phyloP scores from a whole-genome alignment of 2,329 filamentous ascomycete species.

The Berkeleyomyces basicola region DNA sequence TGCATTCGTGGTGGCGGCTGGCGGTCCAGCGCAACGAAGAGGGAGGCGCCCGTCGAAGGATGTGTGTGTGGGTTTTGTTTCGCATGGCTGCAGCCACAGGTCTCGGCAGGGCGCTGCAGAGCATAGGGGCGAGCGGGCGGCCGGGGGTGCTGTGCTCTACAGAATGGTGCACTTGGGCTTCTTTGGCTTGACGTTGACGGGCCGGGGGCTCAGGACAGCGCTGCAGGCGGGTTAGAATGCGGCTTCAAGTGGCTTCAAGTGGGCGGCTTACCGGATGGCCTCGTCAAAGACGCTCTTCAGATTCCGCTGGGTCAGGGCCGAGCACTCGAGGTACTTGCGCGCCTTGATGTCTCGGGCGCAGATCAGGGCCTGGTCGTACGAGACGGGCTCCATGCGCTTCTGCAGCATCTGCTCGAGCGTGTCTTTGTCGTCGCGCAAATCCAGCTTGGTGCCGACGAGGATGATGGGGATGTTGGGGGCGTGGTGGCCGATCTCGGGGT shows the following conservation, averaged over 20 bases:
- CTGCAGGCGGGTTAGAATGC: constrained; percentile 28
- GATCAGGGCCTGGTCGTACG: constrained; percentile 77
- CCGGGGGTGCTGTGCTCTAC: constrained; percentile 24
- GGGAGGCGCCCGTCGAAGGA: background rate
- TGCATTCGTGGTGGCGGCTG: background rate
- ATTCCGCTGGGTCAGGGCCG: constrained; percentile 88
- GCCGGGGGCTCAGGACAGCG: constrained; percentile 54
- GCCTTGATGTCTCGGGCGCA: constrained; percentile 90
- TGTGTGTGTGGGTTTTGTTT: background rate
- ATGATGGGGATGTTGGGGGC: constrained; percentile 92
- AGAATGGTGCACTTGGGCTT: constrained; percentile 54
- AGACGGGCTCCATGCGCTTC: constrained; percentile 94
- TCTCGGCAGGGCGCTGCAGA: background rate
- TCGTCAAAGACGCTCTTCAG: constrained; percentile 98
- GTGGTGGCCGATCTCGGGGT: constrained; percentile 92
- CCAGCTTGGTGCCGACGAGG: constrained; percentile 90
- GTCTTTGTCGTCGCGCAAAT: constrained; percentile 74
- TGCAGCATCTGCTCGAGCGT: constrained; percentile 69
- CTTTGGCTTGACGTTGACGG: constrained; percentile 40
- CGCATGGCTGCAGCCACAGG: background rate
- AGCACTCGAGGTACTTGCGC: constrained; percentile 96
- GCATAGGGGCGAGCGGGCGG: background rate
- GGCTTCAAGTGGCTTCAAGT: background rate
- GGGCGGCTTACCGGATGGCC: constrained; percentile 66
- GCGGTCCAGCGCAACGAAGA: background rate